A percentile compares a stretch with the other conserved stretches of the same genome.
Evolutionary conservation across 2,329 filamentous ascomycete species (phyloP).

Genomic region (Grosmannia clavigera): DNA sequence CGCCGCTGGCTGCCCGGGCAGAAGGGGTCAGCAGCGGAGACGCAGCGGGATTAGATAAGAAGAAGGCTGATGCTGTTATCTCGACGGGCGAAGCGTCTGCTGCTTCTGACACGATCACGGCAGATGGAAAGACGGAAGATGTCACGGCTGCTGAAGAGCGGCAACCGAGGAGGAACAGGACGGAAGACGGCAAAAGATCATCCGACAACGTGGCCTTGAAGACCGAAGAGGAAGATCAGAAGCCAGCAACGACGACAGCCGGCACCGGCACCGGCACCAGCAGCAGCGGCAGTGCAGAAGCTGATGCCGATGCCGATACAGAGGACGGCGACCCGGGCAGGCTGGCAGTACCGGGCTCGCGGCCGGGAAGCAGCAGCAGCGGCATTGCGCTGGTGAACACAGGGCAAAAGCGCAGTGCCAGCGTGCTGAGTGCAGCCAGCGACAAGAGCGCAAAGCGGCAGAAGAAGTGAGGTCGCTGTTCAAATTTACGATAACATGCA

Average conservation of each 20-base stretch:
- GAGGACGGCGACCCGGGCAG: neutral
- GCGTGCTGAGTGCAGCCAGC: slow-evolving; percentile 60
- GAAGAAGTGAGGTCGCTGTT: slow-evolving; percentile 32
- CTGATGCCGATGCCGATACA: slow-evolving; percentile 1
- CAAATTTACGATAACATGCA: neutral
- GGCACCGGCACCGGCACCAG: neutral
- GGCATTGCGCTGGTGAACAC: neutral
- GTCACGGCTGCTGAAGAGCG: neutral
- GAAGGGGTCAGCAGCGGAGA: neutral
- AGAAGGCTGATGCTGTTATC: neutral
- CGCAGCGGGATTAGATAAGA: neutral
- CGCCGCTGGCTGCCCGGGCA: slow-evolving; percentile 3
- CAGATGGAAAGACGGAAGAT: neutral
- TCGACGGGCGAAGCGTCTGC: neutral
- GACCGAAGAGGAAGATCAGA: neutral
- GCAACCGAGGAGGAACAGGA: neutral
- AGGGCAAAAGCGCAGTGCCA: slow-evolving; percentile 67
- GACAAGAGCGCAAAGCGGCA: slow-evolving; percentile 49
- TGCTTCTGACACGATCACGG: slow-evolving; percentile 9
- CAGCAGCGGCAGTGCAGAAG: neutral
- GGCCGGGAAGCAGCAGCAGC: slow-evolving; percentile 26
- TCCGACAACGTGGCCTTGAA: neutral
- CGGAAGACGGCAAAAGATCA: neutral
- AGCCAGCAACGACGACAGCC: neutral
- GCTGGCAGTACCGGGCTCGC: slow-evolving; percentile 19